Evolutionary conservation across 805 yeast genomes (phyloP), one percentile per base, ranked within the genome.

Genomic region (Komagataella pastoris): DNA sequence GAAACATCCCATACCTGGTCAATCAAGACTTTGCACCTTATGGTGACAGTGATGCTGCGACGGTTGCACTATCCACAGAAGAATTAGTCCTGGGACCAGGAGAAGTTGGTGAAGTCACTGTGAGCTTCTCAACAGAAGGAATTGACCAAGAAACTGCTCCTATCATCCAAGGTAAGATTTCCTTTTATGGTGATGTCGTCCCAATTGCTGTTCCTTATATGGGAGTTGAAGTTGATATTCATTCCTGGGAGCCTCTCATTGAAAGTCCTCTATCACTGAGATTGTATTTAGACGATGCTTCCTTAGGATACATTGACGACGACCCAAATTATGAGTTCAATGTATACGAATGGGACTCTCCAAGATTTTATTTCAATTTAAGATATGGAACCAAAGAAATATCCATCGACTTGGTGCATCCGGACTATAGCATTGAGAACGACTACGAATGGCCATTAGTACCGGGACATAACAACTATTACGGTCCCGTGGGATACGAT

Each of bases 161-260:
- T 24, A n/a, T 56, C 8, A 55, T 55, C 45, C 44, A 48, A 10
- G 57, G 57, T 50, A 51, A 55, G 18, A 47, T 56, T 47, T 17
- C 44, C 7, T 50, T 56, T 18, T 44, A 17, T 48, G 57, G 58
- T 47, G 55, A 55, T 45, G 53, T 53, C 43, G 54, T 53, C 18
- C 57, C 55, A 44, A 24, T 47, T 18, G 47, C 52, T 36, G 56
- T 55, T 45, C 57, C 57, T 8, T 56, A 56, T 30, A 50, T 55
- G 50, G 58, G 58, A 19, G 56, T 55, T 49, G 55, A 49, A 18
- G 24, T 40, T 8, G 44, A 44, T 21, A 53, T 54, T 17, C 43
- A 53, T 24, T 49, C 30, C 18, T 53, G 57, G 55, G 48, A 30
- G 8, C 46, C 51, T n/a, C 19, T 54, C 7, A 46, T 30, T 12